A percentile compares a stretch with the other conserved stretches of the same genome.
phyloP scores from a whole-genome alignment of 2,329 filamentous ascomycete genomes.

The Fusarium duplospermum region DNA sequence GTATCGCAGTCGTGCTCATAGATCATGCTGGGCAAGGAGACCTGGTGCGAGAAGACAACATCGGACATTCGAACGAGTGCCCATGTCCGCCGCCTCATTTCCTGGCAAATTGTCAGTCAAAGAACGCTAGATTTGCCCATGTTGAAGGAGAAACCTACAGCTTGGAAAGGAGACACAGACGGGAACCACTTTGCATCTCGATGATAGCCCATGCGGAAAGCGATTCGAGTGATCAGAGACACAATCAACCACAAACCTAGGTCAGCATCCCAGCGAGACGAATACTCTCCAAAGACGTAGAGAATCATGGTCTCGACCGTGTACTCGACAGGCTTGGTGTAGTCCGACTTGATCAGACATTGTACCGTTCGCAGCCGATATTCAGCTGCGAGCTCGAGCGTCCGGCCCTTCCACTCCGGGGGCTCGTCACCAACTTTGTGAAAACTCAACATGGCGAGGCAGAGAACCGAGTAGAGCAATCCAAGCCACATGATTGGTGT shows the following conservation, averaged over 20 bases:
- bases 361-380: slow-evolving; percentile 82
- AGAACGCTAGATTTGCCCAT: not conserved
- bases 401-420: slow-evolving; percentile 77
- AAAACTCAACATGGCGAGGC: slow-evolving; percentile 82
- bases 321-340: slow-evolving; percentile 78
- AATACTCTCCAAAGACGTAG: slow-evolving; percentile 81
- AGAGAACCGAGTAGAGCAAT: slow-evolving; percentile 80
- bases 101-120: slow-evolving; percentile 53
- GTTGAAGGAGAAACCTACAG: slow-evolving; percentile 56
- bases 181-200: slow-evolving; percentile 81
- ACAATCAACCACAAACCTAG: slow-evolving; percentile 71
- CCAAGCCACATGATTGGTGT: slow-evolving; percentile 83
- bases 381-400: slow-evolving; percentile 68
- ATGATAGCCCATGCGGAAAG: slow-evolving; percentile 80
- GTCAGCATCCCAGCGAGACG: slow-evolving; percentile 79
- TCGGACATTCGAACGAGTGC: slow-evolving; percentile 79
- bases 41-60: slow-evolving; percentile 81
- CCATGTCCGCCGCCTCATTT: slow-evolving; percentile 79
- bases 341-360: slow-evolving; percentile 80
- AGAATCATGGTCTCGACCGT: slow-evolving; percentile 83
- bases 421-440: slow-evolving; percentile 84
- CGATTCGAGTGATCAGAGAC: slow-evolving; percentile 66
- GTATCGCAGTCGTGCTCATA: slow-evolving; percentile 81
- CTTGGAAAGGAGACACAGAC: slow-evolving; percentile 78
- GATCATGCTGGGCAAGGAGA: slow-evolving; percentile 75